A percentile compares a stretch with the other conserved stretches of the same genome.
phyloP scores from a whole-genome alignment of 306 rosid genomes.

The Luffa acutangula region DNA sequence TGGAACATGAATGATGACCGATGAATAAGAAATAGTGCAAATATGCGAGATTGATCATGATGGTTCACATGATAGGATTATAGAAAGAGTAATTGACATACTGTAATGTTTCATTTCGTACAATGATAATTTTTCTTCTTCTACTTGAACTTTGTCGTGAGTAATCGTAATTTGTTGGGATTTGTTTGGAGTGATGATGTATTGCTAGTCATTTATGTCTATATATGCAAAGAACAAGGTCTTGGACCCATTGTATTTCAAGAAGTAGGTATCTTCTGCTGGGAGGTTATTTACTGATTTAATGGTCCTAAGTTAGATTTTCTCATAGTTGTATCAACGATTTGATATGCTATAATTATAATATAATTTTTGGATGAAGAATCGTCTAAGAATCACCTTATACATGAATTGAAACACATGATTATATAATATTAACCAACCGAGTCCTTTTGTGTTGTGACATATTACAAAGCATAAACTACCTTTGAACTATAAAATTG shows the following conservation, averaged over 20 bases:
- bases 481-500: not conserved
- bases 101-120: not conserved
- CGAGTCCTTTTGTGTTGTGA: not conserved
- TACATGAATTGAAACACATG: not conserved
- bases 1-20: not conserved
- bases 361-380: not conserved
- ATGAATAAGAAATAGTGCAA: not conserved
- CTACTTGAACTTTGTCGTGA: not conserved
- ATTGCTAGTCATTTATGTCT: not conserved
- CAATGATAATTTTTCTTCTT: not conserved
- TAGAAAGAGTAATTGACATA: not conserved
- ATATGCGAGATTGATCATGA: not conserved
- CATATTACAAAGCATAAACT: not conserved
- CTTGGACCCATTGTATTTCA: constrained; percentile 47
- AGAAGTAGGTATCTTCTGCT: constrained; percentile 32
- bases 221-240: constrained; percentile 38
- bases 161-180: not conserved
- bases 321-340: not conserved
- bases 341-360: not conserved
- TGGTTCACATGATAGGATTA: not conserved
- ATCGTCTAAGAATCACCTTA: not conserved
- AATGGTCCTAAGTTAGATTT: not conserved
- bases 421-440: not conserved
- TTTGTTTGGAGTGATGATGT: not conserved
- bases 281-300: not conserved